Evolutionary conservation across 169 alveolate species (phyloP).

Genomic region (Plasmodium ovale): DNA sequence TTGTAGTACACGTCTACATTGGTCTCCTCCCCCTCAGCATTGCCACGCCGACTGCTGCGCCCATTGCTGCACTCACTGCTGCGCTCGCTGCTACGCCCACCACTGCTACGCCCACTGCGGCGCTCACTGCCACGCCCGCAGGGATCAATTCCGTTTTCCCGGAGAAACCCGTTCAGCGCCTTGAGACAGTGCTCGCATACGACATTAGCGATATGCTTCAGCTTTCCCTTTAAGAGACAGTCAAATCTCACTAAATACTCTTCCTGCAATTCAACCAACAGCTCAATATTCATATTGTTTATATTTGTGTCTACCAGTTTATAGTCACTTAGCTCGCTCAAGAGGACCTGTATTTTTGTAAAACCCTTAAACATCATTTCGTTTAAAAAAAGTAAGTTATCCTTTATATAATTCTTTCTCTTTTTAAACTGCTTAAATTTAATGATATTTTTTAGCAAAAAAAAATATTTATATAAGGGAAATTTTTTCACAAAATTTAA

Average conservation of each 20-base stretch:
- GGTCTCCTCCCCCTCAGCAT: neutral
- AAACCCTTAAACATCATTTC: conserved; percentile 19
- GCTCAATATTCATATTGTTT: conserved; percentile 44
- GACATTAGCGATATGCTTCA: conserved; percentile 14
- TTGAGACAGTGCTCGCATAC: conserved; percentile 27
- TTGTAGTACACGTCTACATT: conserved; percentile 38
- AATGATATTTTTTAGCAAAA: conserved; percentile 40
- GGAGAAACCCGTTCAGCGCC: conserved; percentile 19
- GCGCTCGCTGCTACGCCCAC: neutral
- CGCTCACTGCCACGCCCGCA: neutral
- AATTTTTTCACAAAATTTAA: conserved; percentile 41
- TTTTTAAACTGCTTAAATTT: conserved; percentile 18
- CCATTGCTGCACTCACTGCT: neutral
- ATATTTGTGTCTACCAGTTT: conserved; percentile 29
- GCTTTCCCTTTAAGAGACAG: conserved; percentile 12
- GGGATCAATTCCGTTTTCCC: conserved; percentile 1
- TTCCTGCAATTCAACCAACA: conserved; percentile 19
- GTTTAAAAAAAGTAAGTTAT: conserved; percentile 38
- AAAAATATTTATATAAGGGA: conserved; percentile 43
- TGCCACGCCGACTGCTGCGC: neutral
- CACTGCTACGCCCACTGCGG: neutral
- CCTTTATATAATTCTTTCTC: conserved; percentile 35
- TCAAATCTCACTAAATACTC: conserved; percentile 24
- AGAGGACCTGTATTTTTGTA: conserved; percentile 11
- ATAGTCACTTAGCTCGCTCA: conserved; percentile 8